Evolutionary conservation across 805 yeast genomes (phyloP).

Genomic region (Candida railenensis): DNA sequence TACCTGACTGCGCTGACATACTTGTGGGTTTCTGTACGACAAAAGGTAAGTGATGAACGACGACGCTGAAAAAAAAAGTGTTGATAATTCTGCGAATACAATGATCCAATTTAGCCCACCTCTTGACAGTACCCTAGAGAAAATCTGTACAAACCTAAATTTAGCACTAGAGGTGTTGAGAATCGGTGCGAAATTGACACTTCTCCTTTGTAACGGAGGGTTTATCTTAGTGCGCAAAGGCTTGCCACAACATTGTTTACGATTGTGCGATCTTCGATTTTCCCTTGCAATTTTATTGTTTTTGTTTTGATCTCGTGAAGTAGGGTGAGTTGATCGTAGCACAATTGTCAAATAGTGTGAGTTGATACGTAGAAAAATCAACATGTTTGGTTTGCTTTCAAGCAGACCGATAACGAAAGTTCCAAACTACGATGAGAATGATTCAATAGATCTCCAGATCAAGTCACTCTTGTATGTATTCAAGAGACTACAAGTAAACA

Average conservation of each 20-base stretch:
- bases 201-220: neutral
- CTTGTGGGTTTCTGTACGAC: neutral
- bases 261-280: neutral
- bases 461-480: slow-evolving; percentile 59
- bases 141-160: too few relatives aligned
- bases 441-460: slow-evolving; percentile 61
- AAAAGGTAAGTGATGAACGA: too few relatives aligned
- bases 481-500: slow-evolving; percentile 47
- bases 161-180: too few relatives aligned
- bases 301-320: neutral
- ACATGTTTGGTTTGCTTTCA: neutral
- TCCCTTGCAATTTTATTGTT: neutral
- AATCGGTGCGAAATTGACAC: neutral
- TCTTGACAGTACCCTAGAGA: too few relatives aligned
- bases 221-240: neutral
- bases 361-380: too few relatives aligned
- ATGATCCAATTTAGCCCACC: too few relatives aligned
- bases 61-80: neutral
- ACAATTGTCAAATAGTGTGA: too few relatives aligned
- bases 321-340: too few relatives aligned
- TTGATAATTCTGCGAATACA: too few relatives aligned
- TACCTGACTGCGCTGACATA: slow-evolving; percentile 48
- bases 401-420: neutral
- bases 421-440: slow-evolving; percentile 20
- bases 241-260: neutral